These are phyloP conservation scores for Areca catechu DNA, from an alignment of 176 grass and related monocot species.

Conservation along the genomic window DNA sequence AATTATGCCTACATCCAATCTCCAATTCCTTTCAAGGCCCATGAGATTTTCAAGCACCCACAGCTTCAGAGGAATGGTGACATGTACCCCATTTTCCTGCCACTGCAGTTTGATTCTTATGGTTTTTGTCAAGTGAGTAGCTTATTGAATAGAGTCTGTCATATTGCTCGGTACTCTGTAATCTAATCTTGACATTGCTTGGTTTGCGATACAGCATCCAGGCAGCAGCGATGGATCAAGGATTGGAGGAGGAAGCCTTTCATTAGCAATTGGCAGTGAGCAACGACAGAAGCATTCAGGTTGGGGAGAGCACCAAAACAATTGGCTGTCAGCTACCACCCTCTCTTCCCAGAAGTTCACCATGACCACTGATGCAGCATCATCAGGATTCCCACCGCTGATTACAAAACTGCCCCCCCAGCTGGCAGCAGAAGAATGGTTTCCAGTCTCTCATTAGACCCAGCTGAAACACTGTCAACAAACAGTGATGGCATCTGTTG, in stretches of 20 bases:
- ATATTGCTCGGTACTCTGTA: no score
- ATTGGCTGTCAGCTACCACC: constrained; percentile 23
- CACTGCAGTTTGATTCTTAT: not conserved
- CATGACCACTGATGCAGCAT: constrained; percentile 42
- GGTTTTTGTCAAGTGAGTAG: constrained; percentile 25
- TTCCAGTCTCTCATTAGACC: constrained; percentile 4
- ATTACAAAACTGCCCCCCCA: not conserved
- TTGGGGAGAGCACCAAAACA: constrained; percentile 20
- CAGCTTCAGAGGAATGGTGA: not conserved
- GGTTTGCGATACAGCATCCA: constrained; percentile 15
- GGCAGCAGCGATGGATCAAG: constrained; percentile 16
- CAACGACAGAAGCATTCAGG: constrained; percentile 15
- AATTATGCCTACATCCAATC: constrained; percentile 7
- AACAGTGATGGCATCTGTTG: not conserved
- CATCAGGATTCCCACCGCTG: constrained; percentile 63
- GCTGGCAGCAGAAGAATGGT: constrained; percentile 3
- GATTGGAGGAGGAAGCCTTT: not conserved
- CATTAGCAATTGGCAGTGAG: not conserved
- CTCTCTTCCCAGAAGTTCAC: constrained; percentile 3
- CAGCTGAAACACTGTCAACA: constrained; percentile 12
- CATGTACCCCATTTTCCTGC: constrained; percentile 18
- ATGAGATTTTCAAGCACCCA: not conserved
- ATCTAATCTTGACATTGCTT: not conserved
- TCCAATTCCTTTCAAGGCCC: not conserved
- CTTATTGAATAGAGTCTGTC: not conserved